These are phyloP conservation scores for Neurospora africana DNA, from an alignment of 495 filamentous ascomycete species.

Conservation along the genomic window DNA sequence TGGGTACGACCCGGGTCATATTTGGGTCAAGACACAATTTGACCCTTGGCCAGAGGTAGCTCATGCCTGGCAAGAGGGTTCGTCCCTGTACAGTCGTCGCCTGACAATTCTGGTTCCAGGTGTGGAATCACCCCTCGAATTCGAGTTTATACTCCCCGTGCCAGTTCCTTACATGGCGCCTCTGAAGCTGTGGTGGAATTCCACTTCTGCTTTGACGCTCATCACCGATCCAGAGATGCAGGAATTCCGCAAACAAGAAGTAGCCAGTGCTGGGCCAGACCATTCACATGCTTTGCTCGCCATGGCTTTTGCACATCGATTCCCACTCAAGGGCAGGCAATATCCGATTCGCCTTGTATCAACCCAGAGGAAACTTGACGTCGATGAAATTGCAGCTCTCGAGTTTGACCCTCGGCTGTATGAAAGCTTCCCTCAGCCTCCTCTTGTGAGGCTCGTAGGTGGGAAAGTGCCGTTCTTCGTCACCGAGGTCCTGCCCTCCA, in stretches of 20 bases:
- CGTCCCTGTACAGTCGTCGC: constrained; percentile 19
- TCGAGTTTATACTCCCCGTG: constrained; percentile 39
- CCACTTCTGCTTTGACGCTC: constrained; percentile 28
- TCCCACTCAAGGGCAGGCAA: constrained; percentile 22
- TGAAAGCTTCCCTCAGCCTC: constrained; percentile 2
- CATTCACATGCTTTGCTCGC: constrained; percentile 40
- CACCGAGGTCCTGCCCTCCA: constrained; percentile 21
- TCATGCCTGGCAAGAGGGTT: constrained; percentile 33
- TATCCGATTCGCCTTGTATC: constrained; percentile 29
- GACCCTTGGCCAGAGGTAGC: constrained; percentile 61
- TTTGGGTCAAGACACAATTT: constrained; percentile 43
- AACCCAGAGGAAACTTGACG: constrained; percentile 6
- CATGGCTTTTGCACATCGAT: constrained; percentile 37
- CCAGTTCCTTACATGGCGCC: constrained; percentile 28
- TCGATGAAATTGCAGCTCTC: constrained; percentile 4
- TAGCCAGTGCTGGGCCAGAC: constrained; percentile 17
- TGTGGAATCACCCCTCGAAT: constrained; percentile 20
- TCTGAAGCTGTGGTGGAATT: constrained; percentile 43
- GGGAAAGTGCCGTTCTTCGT: constrained; percentile 22
- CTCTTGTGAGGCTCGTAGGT: constrained; percentile 22
- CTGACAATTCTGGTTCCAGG: constrained; percentile 23
- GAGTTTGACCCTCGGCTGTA: constrained; percentile 8
- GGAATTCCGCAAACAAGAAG: constrained; percentile 2
- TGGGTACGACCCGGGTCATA: constrained; percentile 36
- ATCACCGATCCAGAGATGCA: constrained; percentile 22